Evolutionary conservation across 257 asterid species (phyloP), one percentile per base, ranked within the genome.

Genomic region (Solanum etuberosum): DNA sequence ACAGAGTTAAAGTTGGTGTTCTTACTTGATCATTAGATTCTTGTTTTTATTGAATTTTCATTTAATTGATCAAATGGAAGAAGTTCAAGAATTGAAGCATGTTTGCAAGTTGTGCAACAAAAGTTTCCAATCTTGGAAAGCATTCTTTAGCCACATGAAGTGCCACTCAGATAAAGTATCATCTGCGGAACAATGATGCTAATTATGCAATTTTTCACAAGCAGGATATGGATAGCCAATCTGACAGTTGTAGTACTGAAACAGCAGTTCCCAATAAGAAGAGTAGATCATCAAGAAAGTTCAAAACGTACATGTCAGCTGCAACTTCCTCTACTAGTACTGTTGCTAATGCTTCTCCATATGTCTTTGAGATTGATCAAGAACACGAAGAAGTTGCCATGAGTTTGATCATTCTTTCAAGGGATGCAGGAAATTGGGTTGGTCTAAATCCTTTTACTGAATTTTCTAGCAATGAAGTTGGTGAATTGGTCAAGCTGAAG

Each of bases 311-410:
- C 95, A 74, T 65, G 70, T 70, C 86, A 43, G 21, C 86, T 35
- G 87, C 92, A 29, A 87, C 86, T 54, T 91, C 94, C 18, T 90
- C 95, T 86, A 65, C 92, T 86, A 86, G 89, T 43, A 87, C 86
- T 86, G 20, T 68, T 85, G 85, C 88, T 40, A 87, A 87, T 88
- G 91, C 92, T 11, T 70, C 90, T 3, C 83, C 91, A 23, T 83
- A 88, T 59, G 90, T 86, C n/a, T 89, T 92, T 85, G 93, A 93
- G 89, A 88, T 90, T 86, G 95, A 94, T 48, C 91, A 88, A 86
- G 95, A 96, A 32, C 93, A 93, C 86, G 96, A 96, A 87, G 98
- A 95, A 81, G 99, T 95, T 73, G 99, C 99, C 38, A 76, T 94
- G 93, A 94, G 98, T 88, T 92, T 96, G 92, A 92, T 96, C 85